Evolutionary conservation across 257 asterid species (phyloP).

Genomic region (Anisodus acutangulus): DNA sequence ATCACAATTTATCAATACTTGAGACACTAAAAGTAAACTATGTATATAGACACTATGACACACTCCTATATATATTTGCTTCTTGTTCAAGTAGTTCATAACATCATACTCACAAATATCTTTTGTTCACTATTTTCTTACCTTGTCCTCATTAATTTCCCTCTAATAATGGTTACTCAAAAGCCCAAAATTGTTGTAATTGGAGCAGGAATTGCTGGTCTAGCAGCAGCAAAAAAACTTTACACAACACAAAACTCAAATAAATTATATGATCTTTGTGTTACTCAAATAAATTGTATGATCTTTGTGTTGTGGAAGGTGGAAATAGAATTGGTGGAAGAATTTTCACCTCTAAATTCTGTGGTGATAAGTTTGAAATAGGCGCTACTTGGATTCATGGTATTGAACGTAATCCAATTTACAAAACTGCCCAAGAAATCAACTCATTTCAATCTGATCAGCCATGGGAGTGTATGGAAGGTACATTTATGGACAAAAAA

Average conservation of each 20-base stretch:
- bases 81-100: neutral
- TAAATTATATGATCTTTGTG: conserved; percentile 53
- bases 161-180: conserved; percentile 25
- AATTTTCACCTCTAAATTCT: conserved; percentile 64
- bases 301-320: conserved; percentile 62
- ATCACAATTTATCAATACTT: neutral
- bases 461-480: conserved; percentile 93
- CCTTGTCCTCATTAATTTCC: neutral
- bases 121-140: neutral
- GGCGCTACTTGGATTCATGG: conserved; percentile 99
- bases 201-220: conserved; percentile 95
- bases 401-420: conserved; percentile 73
- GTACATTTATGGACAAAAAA: conserved; percentile 47
- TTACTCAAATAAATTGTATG: too few relatives aligned
- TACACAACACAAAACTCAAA: conserved; percentile 40
- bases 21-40: neutral
- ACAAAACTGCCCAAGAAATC: conserved; percentile 60
- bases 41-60: neutral
- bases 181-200: conserved; percentile 73
- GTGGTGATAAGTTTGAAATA: conserved; percentile 80
- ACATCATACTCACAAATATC: neutral
- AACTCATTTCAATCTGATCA: conserved; percentile 48
- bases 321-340: conserved; percentile 59
- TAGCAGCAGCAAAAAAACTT: conserved; percentile 82
- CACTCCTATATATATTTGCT: neutral